Evolutionary conservation across 352 stramenopile species (phyloP).

Genomic region (Saprolegnia parasitica): DNA sequence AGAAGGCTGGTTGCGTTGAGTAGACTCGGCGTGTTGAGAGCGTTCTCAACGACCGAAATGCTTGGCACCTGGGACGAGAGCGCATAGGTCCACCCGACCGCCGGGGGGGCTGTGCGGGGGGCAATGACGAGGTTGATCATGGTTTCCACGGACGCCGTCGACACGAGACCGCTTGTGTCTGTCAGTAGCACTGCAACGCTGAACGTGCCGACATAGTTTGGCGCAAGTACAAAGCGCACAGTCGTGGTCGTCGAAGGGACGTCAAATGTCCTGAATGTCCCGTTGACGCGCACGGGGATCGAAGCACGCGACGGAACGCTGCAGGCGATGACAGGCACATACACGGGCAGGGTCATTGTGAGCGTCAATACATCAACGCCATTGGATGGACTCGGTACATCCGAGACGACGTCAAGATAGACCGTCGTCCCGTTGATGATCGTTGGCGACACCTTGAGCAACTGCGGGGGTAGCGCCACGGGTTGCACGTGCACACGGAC

Average conservation of each 20-base stretch:
- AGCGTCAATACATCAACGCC: not conserved
- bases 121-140: not conserved
- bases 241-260: not conserved
- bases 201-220: not conserved
- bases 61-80: not conserved
- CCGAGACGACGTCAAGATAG: not conserved
- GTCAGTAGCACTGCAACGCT: not conserved
- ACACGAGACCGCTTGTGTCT: not conserved
- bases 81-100: not conserved
- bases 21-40: too few relatives aligned
- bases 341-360: not conserved
- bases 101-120: too few relatives aligned
- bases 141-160: not conserved
- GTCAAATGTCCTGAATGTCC: conserved; percentile 1
- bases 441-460: not conserved
- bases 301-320: not conserved
- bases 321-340: not conserved
- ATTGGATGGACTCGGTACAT: not conserved
- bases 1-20: too few relatives aligned
- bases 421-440: not conserved
- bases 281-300: not conserved
- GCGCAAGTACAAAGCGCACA: not conserved
- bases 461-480: not conserved
- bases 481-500: not conserved
- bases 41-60: too few relatives aligned